A percentile compares a stretch with the other conserved stretches of the same genome.
Evolutionary conservation across 208 protist genomes (phyloP).

Genomic region (Crithidia acanthocephali): DNA sequence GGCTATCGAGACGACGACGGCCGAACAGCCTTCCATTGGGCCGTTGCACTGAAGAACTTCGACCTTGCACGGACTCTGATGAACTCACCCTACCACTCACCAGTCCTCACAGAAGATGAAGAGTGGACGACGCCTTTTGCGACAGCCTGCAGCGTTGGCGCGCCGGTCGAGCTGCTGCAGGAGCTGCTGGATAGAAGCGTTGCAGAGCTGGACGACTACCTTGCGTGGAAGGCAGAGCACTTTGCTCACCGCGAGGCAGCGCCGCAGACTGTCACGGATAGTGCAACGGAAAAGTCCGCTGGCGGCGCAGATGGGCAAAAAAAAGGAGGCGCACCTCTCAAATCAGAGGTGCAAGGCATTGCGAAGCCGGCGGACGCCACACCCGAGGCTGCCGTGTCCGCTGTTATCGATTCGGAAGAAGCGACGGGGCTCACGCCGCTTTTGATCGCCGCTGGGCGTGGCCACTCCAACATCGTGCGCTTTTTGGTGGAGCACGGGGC

Average conservation of each 20-base stretch:
- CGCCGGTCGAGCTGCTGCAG: slow-evolving; percentile 59
- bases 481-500: slow-evolving; percentile 77
- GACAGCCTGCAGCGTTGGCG: slow-evolving; percentile 81
- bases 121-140: slow-evolving; percentile 75
- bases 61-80: slow-evolving; percentile 67
- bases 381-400: slow-evolving; percentile 3
- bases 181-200: slow-evolving; percentile 59
- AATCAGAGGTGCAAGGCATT: background rate
- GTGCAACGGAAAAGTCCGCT: background rate
- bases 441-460: slow-evolving; percentile 64
- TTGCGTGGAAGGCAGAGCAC: slow-evolving; percentile 15
- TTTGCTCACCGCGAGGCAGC: background rate
- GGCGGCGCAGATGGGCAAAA: background rate
- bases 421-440: slow-evolving; percentile 76
- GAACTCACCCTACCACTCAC: slow-evolving; percentile 55
- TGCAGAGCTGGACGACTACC: slow-evolving; percentile 29
- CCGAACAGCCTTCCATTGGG: slow-evolving; percentile 91
- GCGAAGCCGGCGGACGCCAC: background rate
- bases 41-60: slow-evolving; percentile 79
- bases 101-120: slow-evolving; percentile 75
- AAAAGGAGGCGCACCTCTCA: background rate
- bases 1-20: slow-evolving; percentile 84
- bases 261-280: background rate
- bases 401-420: slow-evolving; percentile 59
- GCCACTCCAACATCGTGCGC: slow-evolving; percentile 52